Evolutionary conservation across 345 rosid species (phyloP), one percentile per base, ranked within the genome.

Genomic region (Xanthoceras sorbifolium): DNA sequence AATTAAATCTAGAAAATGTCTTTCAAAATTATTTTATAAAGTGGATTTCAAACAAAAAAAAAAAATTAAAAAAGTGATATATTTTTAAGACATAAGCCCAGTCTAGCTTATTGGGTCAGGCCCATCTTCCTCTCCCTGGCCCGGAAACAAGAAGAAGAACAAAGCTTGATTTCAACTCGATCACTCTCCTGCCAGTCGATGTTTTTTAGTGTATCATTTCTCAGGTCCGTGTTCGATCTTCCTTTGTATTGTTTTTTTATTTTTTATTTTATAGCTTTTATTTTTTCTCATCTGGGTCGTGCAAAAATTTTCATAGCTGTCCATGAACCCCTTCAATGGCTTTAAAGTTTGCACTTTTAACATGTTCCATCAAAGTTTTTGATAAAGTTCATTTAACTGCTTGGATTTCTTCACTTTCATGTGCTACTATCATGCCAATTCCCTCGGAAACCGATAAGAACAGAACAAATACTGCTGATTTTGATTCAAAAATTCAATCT

Each of bases 401-500:
- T 0, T 31, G 69, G 64, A 57, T 84, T 69, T 89, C 84, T 73
- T 83, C 85, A 5, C 26, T 80, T 69, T 81, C 88, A 4, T 83
- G 80, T 80, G 55, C 85, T 26, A 73, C 12, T 46, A 73, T 63
- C 70, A 42, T 84, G 73, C 81, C 28, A 64, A 22, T 36, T 55
- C 38, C 10, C 28, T 70, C 70, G 12, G 83, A 81, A 66, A 71
- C 65, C 29, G 67, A 78, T 69, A 77, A 32, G 20, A 64, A 36
- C 67, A 17, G 79, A 25, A 32, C 79, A 20, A 55, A 75, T 3
- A 10, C 50, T 25, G 17, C 60, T 22, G 80, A 78, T 69, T 82
- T 79, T 52, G 86, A 87, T 73, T 67, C 78, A 50, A 85, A 83
- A 26, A 55, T 83, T 74, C 86, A 76, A 12, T 77, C 72, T 78